Evolutionary conservation across 768 basidiomycete species (phyloP), one percentile per base, ranked within the genome.

Genomic region (Lactarius hatsudake): DNA sequence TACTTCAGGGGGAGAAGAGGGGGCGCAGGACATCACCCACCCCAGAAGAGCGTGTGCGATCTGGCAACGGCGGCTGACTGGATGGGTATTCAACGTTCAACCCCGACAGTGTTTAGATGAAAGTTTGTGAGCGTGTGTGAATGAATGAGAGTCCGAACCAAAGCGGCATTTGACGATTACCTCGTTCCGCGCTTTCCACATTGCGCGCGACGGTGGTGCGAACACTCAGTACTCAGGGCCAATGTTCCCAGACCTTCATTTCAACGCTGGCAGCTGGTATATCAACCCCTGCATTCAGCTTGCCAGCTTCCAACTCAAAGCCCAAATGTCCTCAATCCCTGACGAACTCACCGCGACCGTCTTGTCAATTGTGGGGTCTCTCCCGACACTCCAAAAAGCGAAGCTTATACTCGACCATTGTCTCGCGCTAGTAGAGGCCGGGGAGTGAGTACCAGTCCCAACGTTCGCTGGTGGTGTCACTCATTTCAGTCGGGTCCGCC

Each of bases 271-370:
- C 61, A 1, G 32, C 48, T 56, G 60, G n/a, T 45, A 20, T 43
- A 20, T 54, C 13, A 38, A 56, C 55, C 5, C 23, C 40, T 38
- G n/a, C 51, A 20, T 20, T 20, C 42, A 54, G 40, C 10, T 56
- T 30, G 10, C 15, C 36, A 9, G 26, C 42, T n/a, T 10, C 30
- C 38, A 23, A 48, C 10, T 30, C 20, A 51, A 53, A 28, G 30
- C 42, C 17, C 17, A 20, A 30, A 60, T 68, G 67, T 60, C 67
- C 30, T 57, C 38, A 34, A 60, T 64, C 13, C 45, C 65, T 20
- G 78, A 79, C 66, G 78, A 78, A 66, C 77, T 79, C 66, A 78
- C 77, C 28, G 67, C 72, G 34, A 73, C 76, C 36, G 75, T 78
- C 28, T 65, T 77, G 60, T 76, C 73, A 30, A 78, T 73, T 17